A percentile compares a stretch with the other conserved stretches of the same genome.
phyloP scores from a whole-genome alignment of 345 rosid species.

The Gossypium thurberi region DNA sequence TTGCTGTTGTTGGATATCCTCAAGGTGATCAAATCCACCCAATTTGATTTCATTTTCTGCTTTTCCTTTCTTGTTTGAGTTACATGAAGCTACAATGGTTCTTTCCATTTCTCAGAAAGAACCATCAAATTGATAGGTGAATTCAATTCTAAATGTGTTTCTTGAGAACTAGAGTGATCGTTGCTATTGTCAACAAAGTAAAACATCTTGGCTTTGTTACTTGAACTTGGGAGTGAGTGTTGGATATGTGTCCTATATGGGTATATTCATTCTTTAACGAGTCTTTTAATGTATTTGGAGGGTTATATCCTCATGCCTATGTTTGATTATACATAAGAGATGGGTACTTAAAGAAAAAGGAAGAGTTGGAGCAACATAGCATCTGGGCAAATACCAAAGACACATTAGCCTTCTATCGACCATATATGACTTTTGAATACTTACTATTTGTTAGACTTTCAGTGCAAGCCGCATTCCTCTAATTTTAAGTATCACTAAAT shows the following conservation, averaged over 20 bases:
- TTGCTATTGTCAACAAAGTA: background rate
- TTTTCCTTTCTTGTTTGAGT: background rate
- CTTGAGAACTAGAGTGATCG: background rate
- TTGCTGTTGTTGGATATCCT: slow-evolving; percentile 88
- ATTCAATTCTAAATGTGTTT: background rate
- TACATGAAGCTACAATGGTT: background rate
- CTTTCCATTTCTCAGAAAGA: background rate
- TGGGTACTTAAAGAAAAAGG: too few species aligned
- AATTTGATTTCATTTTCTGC: background rate
- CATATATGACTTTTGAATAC: background rate
- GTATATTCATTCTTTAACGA: too few species aligned
- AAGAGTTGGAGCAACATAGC: background rate
- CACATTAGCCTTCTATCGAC: background rate
- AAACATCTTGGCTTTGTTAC: background rate
- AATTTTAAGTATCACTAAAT: background rate
- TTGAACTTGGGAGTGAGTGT: too few species aligned
- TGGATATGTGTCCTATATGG: too few species aligned
- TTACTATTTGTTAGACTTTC: background rate
- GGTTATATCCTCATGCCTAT: too few species aligned
- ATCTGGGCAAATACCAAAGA: background rate
- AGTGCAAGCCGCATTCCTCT: background rate
- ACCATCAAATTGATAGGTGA: background rate
- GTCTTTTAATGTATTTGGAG: too few species aligned
- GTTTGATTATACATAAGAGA: too few species aligned
- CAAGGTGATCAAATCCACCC: slow-evolving; percentile 43